These are phyloP conservation scores for Trichoderma simmonsii DNA, from an alignment of 2,329 filamentous ascomycete genomes.

Conservation along the genomic window DNA sequence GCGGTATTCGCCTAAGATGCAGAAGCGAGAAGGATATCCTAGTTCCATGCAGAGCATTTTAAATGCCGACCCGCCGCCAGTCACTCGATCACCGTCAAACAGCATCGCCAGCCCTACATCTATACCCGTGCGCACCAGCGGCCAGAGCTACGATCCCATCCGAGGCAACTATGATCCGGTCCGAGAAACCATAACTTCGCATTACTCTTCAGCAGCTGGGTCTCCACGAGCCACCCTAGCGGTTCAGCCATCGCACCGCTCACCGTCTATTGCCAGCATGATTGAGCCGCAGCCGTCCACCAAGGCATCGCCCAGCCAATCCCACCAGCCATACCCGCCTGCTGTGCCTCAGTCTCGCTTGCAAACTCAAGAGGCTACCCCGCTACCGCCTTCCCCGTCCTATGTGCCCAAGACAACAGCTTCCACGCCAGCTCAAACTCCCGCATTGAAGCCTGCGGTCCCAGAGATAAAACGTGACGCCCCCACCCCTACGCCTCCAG, in stretches of 20 bases:
- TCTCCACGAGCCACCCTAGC: conserved; percentile 45
- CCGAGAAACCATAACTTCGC: conserved; percentile 57
- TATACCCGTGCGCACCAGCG: conserved; percentile 59
- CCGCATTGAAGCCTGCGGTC: conserved; percentile 24
- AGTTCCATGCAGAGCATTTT: conserved; percentile 56
- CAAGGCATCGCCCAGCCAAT: conserved; percentile 29
- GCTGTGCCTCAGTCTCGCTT: conserved; percentile 31
- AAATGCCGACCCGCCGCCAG: conserved; percentile 48
- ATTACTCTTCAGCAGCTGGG: conserved; percentile 43
- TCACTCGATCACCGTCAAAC: conserved; percentile 37
- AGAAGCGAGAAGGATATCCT: conserved; percentile 51
- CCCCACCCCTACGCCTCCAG: conserved; percentile 26
- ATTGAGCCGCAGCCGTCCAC: conserved; percentile 57
- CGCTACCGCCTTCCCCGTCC: conserved; percentile 42
- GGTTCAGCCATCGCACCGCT: conserved; percentile 43
- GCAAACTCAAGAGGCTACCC: conserved; percentile 35
- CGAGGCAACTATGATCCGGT: conserved; percentile 69
- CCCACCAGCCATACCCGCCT: conserved; percentile 29
- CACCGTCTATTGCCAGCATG: conserved; percentile 86
- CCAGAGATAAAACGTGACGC: conserved; percentile 40
- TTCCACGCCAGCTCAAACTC: conserved; percentile 31
- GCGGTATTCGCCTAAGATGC: conserved; percentile 43
- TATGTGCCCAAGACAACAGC: conserved; percentile 33
- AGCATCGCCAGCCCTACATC: conserved; percentile 38
- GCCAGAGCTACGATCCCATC: conserved; percentile 87